These are phyloP conservation scores for Phytomonas sp. DNA, from an alignment of 208 protist species.

Conservation along the genomic window DNA sequence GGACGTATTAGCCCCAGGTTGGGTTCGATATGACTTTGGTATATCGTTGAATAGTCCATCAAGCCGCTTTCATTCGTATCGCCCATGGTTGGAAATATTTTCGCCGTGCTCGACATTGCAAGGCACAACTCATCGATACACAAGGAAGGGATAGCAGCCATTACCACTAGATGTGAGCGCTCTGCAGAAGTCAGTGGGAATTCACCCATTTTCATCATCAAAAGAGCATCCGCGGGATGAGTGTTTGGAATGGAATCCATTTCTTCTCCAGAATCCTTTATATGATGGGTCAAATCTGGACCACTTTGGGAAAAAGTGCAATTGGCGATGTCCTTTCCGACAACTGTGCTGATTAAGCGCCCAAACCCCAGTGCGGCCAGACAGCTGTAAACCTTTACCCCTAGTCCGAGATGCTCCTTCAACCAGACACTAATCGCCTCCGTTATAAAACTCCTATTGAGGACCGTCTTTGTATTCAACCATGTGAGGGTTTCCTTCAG, in stretches of 20 bases:
- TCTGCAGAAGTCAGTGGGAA: constrained; percentile 40
- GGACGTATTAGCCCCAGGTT: constrained; percentile 20
- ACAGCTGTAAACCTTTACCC: constrained; percentile 59
- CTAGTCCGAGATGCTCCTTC: constrained; percentile 29
- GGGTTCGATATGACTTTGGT: neutral
- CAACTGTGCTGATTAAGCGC: constrained; percentile 9
- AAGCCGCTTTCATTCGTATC: constrained; percentile 2
- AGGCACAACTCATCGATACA: constrained; percentile 68
- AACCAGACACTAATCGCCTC: constrained; percentile 14
- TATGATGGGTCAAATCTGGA: neutral
- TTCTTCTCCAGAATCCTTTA: constrained; percentile 1
- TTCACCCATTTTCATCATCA: constrained; percentile 12
- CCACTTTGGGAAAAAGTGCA: neutral
- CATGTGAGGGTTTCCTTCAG: neutral
- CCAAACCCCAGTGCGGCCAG: constrained; percentile 42
- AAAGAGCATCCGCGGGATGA: neutral
- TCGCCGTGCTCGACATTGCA: constrained; percentile 43
- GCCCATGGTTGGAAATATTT: neutral
- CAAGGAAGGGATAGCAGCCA: constrained; percentile 59
- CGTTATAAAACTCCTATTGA: neutral
- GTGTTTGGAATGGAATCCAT: neutral
- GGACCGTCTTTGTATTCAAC: neutral
- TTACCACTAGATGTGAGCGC: constrained; percentile 43
- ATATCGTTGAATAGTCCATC: neutral
- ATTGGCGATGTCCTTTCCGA: neutral